Conservation (phyloP, 2,329 filamentous ascomycete species). For the Leptographium flavum region DNA sequence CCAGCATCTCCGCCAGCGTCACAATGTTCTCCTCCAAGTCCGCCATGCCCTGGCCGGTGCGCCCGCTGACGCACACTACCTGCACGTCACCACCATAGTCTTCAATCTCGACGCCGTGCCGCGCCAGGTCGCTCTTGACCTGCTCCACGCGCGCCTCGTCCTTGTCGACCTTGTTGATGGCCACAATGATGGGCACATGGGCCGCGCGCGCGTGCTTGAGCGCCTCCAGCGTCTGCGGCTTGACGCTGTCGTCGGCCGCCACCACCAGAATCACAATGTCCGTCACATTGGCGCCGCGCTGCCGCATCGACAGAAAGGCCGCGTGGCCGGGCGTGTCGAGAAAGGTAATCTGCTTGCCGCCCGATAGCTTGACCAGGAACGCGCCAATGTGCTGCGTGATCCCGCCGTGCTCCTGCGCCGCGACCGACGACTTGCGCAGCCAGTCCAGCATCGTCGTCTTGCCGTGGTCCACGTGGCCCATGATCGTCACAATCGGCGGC, state of each 20-base stretch:
- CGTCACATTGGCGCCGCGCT: constrained; percentile 87
- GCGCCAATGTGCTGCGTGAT: constrained; percentile 98
- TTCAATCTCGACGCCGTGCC: constrained; percentile 79
- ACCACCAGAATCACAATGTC: constrained; percentile 95
- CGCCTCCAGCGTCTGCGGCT: constrained; percentile 91
- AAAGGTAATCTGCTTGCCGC: constrained; percentile 86
- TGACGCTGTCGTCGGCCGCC: constrained; percentile 92
- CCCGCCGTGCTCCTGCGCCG: constrained; percentile 81
- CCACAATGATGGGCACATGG: constrained; percentile 89
- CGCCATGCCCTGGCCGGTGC: constrained; percentile 82
- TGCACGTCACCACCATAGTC: constrained; percentile 92
- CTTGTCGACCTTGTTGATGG: constrained; percentile 95
- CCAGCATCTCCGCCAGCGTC: constrained; percentile 75
- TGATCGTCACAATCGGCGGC: constrained; percentile 93
- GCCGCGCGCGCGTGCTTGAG: constrained; percentile 83
- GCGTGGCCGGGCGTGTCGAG: constrained; percentile 93
- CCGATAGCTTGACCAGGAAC: constrained; percentile 78
- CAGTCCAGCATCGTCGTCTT: constrained; percentile 95
- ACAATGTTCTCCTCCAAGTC: constrained; percentile 85
- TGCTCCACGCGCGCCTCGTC: constrained; percentile 64
- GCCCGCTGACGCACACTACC: constrained; percentile 80
- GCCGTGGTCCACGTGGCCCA: constrained; percentile 97
- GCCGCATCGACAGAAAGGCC: constrained; percentile 89
- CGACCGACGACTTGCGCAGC: constrained; percentile 83
- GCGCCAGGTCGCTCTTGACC: constrained; percentile 76